Evolutionary conservation across 805 yeast genomes (phyloP).

Genomic region (Teunomyces lycoperdinae): DNA sequence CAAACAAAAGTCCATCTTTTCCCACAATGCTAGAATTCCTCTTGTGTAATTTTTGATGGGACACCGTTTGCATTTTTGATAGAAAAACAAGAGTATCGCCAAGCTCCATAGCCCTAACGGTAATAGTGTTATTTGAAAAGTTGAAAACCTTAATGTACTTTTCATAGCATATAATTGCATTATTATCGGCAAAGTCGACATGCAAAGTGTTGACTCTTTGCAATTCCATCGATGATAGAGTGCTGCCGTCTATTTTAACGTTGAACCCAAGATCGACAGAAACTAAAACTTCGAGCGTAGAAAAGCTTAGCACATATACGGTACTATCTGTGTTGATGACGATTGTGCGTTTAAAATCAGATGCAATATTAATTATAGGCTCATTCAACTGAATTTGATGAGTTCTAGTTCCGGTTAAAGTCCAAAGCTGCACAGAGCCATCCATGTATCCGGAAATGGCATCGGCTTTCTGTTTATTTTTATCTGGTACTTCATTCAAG

Average conservation of each 20-base stretch:
- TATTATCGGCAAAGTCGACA: slow-evolving; percentile 32
- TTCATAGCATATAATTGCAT: slow-evolving; percentile 22
- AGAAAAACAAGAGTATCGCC: slow-evolving; percentile 13
- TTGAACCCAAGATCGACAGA: slow-evolving; percentile 15
- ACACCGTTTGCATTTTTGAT: slow-evolving; percentile 18
- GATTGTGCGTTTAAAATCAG: slow-evolving; percentile 27
- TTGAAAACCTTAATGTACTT: slow-evolving; percentile 22
- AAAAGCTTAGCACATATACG: slow-evolving; percentile 19
- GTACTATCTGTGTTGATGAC: slow-evolving; percentile 17
- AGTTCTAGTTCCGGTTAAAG: slow-evolving; percentile 17
- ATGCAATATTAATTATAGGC: slow-evolving; percentile 15
- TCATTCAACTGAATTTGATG: slow-evolving; percentile 8
- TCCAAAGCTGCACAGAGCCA: slow-evolving; percentile 28
- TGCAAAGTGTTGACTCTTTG: slow-evolving; percentile 17
- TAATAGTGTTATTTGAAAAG: slow-evolving; percentile 9
- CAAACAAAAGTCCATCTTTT: slow-evolving; percentile 40
- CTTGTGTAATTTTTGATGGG: slow-evolving; percentile 3
- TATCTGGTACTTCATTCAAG: slow-evolving; percentile 20
- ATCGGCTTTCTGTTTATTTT: slow-evolving; percentile 22
- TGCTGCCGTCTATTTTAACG: slow-evolving; percentile 7
- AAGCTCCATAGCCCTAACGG: slow-evolving; percentile 7
- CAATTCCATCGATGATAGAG: background rate
- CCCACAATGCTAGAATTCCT: slow-evolving; percentile 30
- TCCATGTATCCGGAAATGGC: slow-evolving; percentile 20
- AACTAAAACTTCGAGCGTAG: slow-evolving; percentile 5